phyloP scores from a whole-genome alignment of 441 rosid genomes.

The Erodium chrysanthum region DNA sequence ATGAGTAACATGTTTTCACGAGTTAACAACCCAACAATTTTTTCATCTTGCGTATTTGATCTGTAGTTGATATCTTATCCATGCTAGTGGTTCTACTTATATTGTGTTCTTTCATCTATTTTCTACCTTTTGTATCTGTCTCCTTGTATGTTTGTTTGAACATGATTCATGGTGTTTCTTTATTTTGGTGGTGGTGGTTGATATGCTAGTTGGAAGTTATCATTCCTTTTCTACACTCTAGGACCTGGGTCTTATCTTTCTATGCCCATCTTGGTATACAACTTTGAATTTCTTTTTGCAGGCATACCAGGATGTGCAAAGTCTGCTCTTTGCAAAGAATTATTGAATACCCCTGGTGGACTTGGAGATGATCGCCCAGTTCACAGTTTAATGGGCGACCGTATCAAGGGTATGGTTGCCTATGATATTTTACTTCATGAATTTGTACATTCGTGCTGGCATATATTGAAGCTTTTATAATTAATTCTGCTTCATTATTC shows the following conservation, averaged over 20 bases:
- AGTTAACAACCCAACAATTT: too few species aligned
- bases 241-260: not conserved
- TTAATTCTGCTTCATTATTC: not conserved
- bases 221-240: not conserved
- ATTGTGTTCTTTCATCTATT: not conserved
- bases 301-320: conserved; percentile 98
- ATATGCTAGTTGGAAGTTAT: not conserved
- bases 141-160: not conserved
- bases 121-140: not conserved
- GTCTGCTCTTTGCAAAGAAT: conserved; percentile 87
- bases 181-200: not conserved
- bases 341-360: conserved; percentile 53
- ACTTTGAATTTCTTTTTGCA: conserved; percentile 21
- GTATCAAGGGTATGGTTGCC: conserved; percentile 52
- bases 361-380: conserved; percentile 78
- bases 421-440: not conserved
- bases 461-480: not conserved
- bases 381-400: conserved; percentile 91
- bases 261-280: conserved; percentile 12
- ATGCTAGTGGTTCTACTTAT: not conserved
- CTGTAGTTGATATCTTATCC: not conserved
- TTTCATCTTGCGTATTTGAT: not conserved
- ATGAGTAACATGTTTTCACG: too few species aligned
- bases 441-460: not conserved
- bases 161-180: not conserved